Evolutionary conservation across 306 rosid species (phyloP).

Genomic region (Trichosanthes truncata): DNA sequence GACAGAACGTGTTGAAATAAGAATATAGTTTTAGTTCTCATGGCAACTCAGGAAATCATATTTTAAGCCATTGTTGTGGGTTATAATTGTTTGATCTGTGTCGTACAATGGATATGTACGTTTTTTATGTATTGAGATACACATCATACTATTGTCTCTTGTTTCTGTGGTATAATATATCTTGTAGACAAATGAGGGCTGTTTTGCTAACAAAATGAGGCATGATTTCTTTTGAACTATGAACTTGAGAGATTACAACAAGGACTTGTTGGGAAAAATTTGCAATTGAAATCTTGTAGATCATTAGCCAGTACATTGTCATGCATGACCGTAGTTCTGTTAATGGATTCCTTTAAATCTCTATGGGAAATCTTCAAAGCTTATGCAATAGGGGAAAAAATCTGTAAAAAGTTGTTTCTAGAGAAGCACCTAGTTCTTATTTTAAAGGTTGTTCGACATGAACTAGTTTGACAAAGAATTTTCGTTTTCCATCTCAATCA

Average conservation of each 20-base stretch:
- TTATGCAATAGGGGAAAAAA: neutral
- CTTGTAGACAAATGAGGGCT: neutral
- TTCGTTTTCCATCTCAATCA: slow-evolving; percentile 28
- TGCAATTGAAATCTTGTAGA: neutral
- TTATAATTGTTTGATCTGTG: neutral
- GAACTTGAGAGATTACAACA: neutral
- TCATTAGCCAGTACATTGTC: neutral
- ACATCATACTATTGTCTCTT: neutral
- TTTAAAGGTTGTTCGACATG: neutral
- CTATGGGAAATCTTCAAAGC: neutral
- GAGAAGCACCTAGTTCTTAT: neutral
- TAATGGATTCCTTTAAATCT: neutral
- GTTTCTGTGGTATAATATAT: neutral
- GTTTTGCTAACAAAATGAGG: neutral
- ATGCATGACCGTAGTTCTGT: neutral
- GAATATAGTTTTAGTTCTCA: neutral
- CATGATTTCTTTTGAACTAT: neutral
- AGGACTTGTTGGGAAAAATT: neutral
- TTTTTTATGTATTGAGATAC: neutral
- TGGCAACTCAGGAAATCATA: neutral
- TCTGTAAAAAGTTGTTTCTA: neutral
- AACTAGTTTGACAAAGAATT: neutral
- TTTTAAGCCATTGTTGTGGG: neutral
- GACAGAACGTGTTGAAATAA: neutral
- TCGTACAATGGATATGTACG: neutral